These are phyloP conservation scores for Monosporascus sp. DNA, from an alignment of 2,329 filamentous ascomycete genomes.

Conservation along the genomic window DNA sequence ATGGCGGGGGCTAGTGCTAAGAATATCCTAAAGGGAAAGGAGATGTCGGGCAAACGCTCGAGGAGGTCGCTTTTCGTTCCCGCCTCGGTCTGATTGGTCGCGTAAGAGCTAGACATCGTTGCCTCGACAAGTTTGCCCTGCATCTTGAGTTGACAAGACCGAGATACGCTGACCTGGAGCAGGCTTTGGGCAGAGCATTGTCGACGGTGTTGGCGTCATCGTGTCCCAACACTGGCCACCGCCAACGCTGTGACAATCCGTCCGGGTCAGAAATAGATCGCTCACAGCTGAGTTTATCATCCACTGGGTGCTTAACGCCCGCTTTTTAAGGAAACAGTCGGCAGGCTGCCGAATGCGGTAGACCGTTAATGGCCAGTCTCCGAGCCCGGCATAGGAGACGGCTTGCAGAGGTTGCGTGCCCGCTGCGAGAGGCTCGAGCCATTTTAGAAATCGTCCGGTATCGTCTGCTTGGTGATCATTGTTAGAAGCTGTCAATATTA, in stretches of 20 bases:
- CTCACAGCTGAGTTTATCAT: slow-evolving; percentile 54
- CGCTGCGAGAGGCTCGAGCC: slow-evolving; percentile 39
- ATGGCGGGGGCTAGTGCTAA: slow-evolving; percentile 57
- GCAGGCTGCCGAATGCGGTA: slow-evolving; percentile 61
- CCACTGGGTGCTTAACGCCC: slow-evolving; percentile 41
- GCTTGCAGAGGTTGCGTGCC: slow-evolving; percentile 33
- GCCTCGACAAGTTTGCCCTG: slow-evolving; percentile 37
- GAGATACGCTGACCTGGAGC: slow-evolving; percentile 13
- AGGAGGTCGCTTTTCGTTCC: slow-evolving; percentile 29
- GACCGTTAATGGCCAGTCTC: slow-evolving; percentile 55
- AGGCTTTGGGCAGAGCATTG: neutral
- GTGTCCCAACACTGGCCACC: slow-evolving; percentile 45
- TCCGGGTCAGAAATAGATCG: slow-evolving; percentile 66
- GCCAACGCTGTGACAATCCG: slow-evolving; percentile 55
- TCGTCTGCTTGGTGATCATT: slow-evolving; percentile 45
- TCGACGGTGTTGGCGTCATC: slow-evolving; percentile 24
- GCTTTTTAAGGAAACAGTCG: slow-evolving; percentile 46
- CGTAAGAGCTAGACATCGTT: slow-evolving; percentile 18
- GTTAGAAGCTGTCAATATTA: slow-evolving; percentile 51
- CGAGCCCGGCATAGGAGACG: slow-evolving; percentile 50
- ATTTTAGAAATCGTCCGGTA: slow-evolving; percentile 47
- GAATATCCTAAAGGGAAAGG: slow-evolving; percentile 33
- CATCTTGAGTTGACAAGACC: slow-evolving; percentile 42
- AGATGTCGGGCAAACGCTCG: slow-evolving; percentile 31
- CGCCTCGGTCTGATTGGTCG: slow-evolving; percentile 36